These are phyloP conservation scores for Dryadomyces quercus-mongolicae DNA, from an alignment of 2,329 filamentous ascomycete species.

Conservation along the genomic window DNA sequence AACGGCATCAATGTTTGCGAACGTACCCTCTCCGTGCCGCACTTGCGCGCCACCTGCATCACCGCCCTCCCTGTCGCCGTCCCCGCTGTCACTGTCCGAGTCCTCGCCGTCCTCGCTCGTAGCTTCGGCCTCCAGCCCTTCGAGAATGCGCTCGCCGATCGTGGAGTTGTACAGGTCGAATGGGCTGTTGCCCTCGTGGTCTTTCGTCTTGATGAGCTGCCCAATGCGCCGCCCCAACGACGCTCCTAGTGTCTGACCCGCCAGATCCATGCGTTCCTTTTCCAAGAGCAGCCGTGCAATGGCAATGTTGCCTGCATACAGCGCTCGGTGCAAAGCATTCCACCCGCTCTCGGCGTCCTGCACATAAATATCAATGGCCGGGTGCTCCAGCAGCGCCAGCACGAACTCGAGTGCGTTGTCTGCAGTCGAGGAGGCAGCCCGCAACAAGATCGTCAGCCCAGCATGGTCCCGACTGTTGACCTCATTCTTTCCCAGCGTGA, in stretches of 20 bases:
- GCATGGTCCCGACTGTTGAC: constrained; percentile 74
- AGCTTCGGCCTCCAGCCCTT: constrained; percentile 16
- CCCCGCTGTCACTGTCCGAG: background rate
- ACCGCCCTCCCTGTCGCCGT: background rate
- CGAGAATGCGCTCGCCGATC: constrained; percentile 64
- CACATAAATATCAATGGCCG: constrained; percentile 69
- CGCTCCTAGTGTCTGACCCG: constrained; percentile 45
- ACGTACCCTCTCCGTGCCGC: constrained; percentile 40
- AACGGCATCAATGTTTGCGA: background rate
- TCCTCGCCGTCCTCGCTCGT: background rate
- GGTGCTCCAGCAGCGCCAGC: constrained; percentile 66
- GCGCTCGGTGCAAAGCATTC: constrained; percentile 83
- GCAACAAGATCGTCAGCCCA: constrained; percentile 74
- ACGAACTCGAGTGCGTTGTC: constrained; percentile 63
- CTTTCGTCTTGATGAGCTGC: constrained; percentile 85
- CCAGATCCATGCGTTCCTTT: constrained; percentile 57
- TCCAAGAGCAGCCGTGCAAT: constrained; percentile 74
- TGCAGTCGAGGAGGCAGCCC: constrained; percentile 65
- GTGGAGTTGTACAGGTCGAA: constrained; percentile 88
- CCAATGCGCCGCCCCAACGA: constrained; percentile 47
- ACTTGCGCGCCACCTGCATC: constrained; percentile 8
- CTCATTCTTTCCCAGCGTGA: constrained; percentile 44
- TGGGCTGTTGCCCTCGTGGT: constrained; percentile 86
- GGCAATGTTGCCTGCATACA: constrained; percentile 82
- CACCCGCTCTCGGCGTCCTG: constrained; percentile 90